Percentiles rank a stretch among this genome's conserved stretches.
Conservation (phyloP, 2,329 filamentous ascomycete genomes). For the Talaromyces sp. region DNA sequence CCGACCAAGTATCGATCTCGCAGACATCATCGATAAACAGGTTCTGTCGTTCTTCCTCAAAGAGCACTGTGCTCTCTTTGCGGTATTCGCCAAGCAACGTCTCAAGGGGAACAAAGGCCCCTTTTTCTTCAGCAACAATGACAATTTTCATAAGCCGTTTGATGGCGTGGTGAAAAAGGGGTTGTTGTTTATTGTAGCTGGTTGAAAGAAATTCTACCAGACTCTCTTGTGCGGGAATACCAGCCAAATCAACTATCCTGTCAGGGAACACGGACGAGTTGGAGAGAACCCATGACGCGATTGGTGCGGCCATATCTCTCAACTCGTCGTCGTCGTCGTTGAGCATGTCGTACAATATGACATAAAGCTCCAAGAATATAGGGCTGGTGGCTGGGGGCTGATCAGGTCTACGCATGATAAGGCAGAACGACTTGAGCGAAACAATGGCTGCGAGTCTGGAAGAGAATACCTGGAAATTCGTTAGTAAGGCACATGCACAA, state of each 20-base stretch:
- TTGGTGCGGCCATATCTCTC: constrained; percentile 54
- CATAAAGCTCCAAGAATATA: constrained; percentile 50
- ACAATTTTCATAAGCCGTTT: constrained; percentile 32
- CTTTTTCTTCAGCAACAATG: constrained; percentile 16
- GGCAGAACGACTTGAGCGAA: constrained; percentile 29
- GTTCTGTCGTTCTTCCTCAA: constrained; percentile 87
- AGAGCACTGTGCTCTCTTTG: constrained; percentile 51
- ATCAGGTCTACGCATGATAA: constrained; percentile 36
- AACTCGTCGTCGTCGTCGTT: constrained; percentile 93
- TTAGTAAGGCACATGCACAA: not conserved
- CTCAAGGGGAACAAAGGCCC: constrained; percentile 17
- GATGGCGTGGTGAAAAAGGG: constrained; percentile 31
- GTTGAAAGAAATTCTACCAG: constrained; percentile 30
- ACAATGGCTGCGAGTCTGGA: constrained; percentile 31
- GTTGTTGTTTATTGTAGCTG: constrained; percentile 26
- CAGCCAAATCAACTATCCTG: constrained; percentile 34
- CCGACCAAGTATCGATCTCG: constrained; percentile 65
- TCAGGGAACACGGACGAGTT: constrained; percentile 24
- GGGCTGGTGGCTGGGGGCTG: constrained; percentile 17
- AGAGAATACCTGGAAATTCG: constrained; percentile 30
- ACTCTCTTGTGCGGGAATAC: constrained; percentile 43
- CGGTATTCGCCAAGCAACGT: constrained; percentile 25
- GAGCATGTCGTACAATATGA: constrained; percentile 68
- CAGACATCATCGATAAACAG: constrained; percentile 80
- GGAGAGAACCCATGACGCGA: constrained; percentile 32